phyloP scores from a whole-genome alignment of 1,139 yeast species.

The Lodderomyces orthopsilosis region DNA sequence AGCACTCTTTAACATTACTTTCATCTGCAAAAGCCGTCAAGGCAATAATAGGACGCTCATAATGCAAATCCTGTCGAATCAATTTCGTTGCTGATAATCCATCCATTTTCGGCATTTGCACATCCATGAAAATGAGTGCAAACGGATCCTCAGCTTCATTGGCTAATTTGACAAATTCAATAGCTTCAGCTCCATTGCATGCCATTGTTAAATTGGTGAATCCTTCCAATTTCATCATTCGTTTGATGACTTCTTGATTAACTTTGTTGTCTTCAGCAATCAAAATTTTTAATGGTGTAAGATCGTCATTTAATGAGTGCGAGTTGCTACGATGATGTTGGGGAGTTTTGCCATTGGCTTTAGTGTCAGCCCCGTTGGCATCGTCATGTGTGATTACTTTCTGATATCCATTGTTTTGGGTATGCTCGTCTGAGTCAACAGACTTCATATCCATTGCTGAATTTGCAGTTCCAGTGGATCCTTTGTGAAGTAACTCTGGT shows the following conservation, averaged over 20 bases:
- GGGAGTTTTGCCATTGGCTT: conserved; percentile 7
- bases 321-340: conserved; percentile 41
- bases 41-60: conserved; percentile 79
- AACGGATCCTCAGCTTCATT: conserved; percentile 37
- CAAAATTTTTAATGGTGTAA: conserved; percentile 52
- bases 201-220: conserved; percentile 70
- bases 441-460: conserved; percentile 2
- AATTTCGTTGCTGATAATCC: conserved; percentile 79
- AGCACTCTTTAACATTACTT: conserved; percentile 73
- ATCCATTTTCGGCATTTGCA: conserved; percentile 92
- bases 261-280: conserved; percentile 96
- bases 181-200: conserved; percentile 84
- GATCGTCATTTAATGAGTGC: conserved; percentile 30
- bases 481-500: conserved; percentile 3
- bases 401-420: neutral
- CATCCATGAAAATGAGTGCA: conserved; percentile 89
- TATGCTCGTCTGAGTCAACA: neutral
- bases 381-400: neutral
- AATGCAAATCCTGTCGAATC: conserved; percentile 65
- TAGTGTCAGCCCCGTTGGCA: neutral
- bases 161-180: conserved; percentile 50
- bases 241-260: conserved; percentile 83
- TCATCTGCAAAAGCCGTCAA: conserved; percentile 93
- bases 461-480: conserved; percentile 8
- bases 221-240: conserved; percentile 84